These are phyloP conservation scores for Allantophomopsis lycopodina DNA, from an alignment of 2,329 filamentous ascomycete species.

Conservation along the genomic window DNA sequence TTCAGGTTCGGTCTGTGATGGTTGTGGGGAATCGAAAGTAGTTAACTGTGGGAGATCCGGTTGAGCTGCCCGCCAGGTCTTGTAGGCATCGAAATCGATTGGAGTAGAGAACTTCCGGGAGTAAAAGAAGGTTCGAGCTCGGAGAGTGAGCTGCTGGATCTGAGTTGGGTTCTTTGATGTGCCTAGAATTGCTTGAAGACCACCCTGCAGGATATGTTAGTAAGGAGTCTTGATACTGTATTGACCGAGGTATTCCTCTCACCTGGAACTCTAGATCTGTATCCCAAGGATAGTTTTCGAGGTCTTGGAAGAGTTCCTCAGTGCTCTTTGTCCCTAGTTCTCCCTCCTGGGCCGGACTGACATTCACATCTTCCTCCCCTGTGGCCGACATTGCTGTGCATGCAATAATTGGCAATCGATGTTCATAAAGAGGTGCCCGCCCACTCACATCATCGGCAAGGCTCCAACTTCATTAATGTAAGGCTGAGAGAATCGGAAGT, in stretches of 20 bases:
- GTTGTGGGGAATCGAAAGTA: conserved; percentile 1
- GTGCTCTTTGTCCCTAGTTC: background rate
- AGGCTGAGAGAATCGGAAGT: no score
- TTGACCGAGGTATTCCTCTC: conserved; percentile 3
- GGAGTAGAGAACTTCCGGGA: conserved; percentile 28
- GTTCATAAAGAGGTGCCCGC: no score
- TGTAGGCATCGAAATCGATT: conserved; percentile 56
- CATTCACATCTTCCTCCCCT: no score
- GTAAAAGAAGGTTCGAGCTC: conserved; percentile 61
- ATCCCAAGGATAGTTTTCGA: conserved; percentile 55
- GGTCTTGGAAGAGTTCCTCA: conserved; percentile 37
- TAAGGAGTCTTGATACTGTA: background rate
- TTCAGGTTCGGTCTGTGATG: conserved; percentile 1
- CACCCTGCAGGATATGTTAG: conserved; percentile 25
- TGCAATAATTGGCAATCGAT: no score
- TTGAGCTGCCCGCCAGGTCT: conserved; percentile 38
- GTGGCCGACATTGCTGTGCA: no score
- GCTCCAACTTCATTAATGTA: no score
- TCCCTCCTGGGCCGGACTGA: background rate
- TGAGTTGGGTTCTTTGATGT: conserved; percentile 37
- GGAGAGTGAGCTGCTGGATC: conserved; percentile 41
- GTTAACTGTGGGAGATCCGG: conserved; percentile 11
- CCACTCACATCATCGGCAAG: no score
- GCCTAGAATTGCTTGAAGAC: conserved; percentile 50
- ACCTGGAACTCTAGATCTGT: conserved; percentile 57